These are phyloP conservation scores for Vitis labrusca DNA, from an alignment of 164 flowering plant genomes.

Conservation along the genomic window DNA sequence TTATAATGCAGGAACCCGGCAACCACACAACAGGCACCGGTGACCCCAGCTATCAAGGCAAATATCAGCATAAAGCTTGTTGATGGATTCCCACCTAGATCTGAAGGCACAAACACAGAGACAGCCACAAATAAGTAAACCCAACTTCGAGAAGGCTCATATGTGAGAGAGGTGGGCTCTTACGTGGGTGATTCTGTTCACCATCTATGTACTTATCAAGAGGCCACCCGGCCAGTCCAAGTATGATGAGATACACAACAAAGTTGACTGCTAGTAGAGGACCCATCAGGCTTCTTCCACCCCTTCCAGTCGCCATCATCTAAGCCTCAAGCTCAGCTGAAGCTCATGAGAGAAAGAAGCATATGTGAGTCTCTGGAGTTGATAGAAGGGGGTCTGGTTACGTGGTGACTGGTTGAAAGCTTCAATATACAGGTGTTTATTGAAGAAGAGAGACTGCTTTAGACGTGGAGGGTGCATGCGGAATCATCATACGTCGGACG, in stretches of 20 bases:
- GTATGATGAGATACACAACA: slow-evolving; percentile 37
- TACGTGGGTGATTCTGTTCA: slow-evolving; percentile 53
- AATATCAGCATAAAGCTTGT: slow-evolving; percentile 44
- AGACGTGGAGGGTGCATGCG: too few relatives aligned
- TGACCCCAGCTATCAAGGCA: slow-evolving; percentile 42
- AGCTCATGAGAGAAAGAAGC: not conserved
- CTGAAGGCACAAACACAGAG: slow-evolving; percentile 15
- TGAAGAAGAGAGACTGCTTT: too few relatives aligned
- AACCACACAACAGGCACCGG: slow-evolving; percentile 38
- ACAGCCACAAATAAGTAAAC: not conserved
- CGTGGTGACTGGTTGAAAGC: too few relatives aligned
- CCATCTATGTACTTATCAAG: slow-evolving; percentile 61
- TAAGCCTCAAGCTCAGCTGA: not conserved
- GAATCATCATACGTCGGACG: too few relatives aligned
- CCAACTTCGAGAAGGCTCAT: not conserved
- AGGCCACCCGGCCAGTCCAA: slow-evolving; percentile 63
- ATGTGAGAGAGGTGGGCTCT: slow-evolving; percentile 9
- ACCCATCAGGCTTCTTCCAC: slow-evolving; percentile 35
- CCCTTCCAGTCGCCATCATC: slow-evolving; percentile 32
- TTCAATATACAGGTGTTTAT: too few relatives aligned
- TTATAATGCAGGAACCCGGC: slow-evolving; percentile 42
- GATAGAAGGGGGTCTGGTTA: too few relatives aligned
- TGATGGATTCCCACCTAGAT: slow-evolving; percentile 58
- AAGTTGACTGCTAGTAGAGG: slow-evolving; percentile 43
- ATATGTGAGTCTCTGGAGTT: not conserved